phyloP scores from a whole-genome alignment of 495 filamentous ascomycete species.

The Filosporella fistucella region DNA sequence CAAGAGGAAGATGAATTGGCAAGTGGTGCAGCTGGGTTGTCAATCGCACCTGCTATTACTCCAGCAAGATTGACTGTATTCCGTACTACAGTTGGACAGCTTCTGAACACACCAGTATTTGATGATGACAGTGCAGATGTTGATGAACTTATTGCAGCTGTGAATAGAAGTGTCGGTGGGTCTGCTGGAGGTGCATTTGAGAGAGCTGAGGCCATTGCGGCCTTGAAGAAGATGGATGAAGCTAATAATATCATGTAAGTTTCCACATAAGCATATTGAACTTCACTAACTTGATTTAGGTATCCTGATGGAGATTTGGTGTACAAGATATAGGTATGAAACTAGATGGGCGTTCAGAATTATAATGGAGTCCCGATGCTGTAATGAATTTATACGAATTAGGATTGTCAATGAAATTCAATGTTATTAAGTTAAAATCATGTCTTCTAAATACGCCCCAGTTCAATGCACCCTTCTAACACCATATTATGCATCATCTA shows the following conservation, averaged over 20 bases:
- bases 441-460: too few relatives aligned
- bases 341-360: too few relatives aligned
- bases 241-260: slow-evolving; percentile 92
- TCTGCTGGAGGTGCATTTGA: slow-evolving; percentile 51
- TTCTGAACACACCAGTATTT: slow-evolving; percentile 77
- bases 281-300: slow-evolving; percentile 21
- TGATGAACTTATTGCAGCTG: slow-evolving; percentile 67
- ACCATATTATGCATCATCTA: background rate
- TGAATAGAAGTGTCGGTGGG: slow-evolving; percentile 66
- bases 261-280: too few relatives aligned
- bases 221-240: slow-evolving; percentile 73
- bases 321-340: slow-evolving; percentile 38
- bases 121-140: slow-evolving; percentile 74
- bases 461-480: background rate
- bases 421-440: too few relatives aligned
- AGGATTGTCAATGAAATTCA: background rate
- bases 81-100: slow-evolving; percentile 70
- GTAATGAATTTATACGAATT: slow-evolving; percentile 14
- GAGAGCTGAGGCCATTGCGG: slow-evolving; percentile 67
- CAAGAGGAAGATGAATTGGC: slow-evolving; percentile 26
- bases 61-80: slow-evolving; percentile 66
- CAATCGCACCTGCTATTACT: slow-evolving; percentile 34
- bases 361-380: slow-evolving; percentile 2
- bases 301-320: slow-evolving; percentile 40
- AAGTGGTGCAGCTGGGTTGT: slow-evolving; percentile 13